Conservation (phyloP, 306 rosid species). For the Fagus crenata region DNA sequence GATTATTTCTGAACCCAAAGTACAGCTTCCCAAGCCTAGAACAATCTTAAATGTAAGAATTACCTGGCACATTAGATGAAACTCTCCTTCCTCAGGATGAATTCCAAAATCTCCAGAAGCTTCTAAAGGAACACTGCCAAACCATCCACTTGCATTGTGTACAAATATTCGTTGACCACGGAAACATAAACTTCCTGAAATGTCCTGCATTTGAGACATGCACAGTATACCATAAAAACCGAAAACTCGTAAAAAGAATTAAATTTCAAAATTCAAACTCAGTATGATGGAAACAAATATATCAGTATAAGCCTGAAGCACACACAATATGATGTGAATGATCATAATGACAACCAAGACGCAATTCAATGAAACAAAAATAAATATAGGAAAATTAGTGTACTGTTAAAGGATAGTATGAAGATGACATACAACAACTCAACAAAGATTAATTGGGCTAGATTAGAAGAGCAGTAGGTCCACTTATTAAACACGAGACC, state of each 20-base stretch:
- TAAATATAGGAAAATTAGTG: not conserved
- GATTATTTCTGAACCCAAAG: not conserved
- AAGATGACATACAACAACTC: not conserved
- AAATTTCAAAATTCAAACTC: conserved; percentile 10
- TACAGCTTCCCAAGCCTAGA: conserved; percentile 17
- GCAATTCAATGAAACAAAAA: not conserved
- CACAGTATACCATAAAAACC: conserved; percentile 6
- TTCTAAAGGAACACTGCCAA: conserved; percentile 87
- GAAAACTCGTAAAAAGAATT: conserved; percentile 6
- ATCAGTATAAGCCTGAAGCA: not conserved
- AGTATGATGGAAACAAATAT: conserved; percentile 8
- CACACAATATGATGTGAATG: not conserved
- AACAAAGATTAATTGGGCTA: not conserved
- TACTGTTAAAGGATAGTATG: not conserved
- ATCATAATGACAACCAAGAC: conserved; percentile 1
- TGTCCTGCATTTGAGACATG: conserved; percentile 56
- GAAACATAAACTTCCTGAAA: conserved; percentile 71
- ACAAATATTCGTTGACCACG: conserved; percentile 92
- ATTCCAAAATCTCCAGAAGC: conserved; percentile 97
- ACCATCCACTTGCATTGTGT: conserved; percentile 90
- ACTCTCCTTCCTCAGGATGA: conserved; percentile 93
- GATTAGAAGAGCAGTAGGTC: not conserved
- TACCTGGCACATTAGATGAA: conserved; percentile 95
- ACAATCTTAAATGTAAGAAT: not conserved
- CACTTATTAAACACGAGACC: not conserved